phyloP scores from a whole-genome alignment of 257 asterid genomes.

The Buddleja alternifolia region DNA sequence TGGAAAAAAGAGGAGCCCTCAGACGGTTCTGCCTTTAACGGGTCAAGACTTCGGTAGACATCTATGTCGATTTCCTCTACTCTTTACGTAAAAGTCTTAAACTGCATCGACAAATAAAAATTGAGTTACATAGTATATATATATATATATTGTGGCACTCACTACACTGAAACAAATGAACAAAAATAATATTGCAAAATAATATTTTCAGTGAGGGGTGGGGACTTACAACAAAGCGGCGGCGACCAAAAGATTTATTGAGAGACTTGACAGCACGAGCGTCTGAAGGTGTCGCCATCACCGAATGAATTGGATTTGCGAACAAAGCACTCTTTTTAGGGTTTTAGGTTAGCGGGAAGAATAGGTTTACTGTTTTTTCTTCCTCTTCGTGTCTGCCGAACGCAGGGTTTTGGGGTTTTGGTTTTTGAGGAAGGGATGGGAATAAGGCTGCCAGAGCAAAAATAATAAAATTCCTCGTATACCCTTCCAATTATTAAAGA shows the following conservation, averaged over 20 bases:
- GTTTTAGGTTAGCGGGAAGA: no score
- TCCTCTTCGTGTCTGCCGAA: no score
- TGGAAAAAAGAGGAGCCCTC: constrained; percentile 80
- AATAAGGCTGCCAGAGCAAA: no score
- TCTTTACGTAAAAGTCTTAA: constrained; percentile 61
- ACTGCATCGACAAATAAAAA: constrained; percentile 52
- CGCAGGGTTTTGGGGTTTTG: no score
- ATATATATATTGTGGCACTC: no score
- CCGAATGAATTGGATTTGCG: no score
- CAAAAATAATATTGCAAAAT: background rate
- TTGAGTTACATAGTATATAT: constrained; percentile 17
- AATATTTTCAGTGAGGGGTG: background rate
- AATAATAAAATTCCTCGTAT: no score
- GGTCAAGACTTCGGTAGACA: constrained; percentile 73
- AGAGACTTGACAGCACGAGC: constrained; percentile 79
- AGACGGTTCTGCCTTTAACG: constrained; percentile 65
- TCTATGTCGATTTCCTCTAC: constrained; percentile 71
- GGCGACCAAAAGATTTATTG: constrained; percentile 61
- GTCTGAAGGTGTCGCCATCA: constrained; percentile 72
- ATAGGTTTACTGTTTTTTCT: no score
- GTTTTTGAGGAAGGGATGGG: no score
- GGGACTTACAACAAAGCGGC: constrained; percentile 79
- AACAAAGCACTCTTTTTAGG: no score
- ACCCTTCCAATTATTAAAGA: no score
- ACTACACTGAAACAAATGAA: background rate